Percentiles rank a stretch among this genome's conserved stretches.
Evolutionary conservation across 352 stramenopile genomes (phyloP).

Genomic region (Pythium sp.): DNA sequence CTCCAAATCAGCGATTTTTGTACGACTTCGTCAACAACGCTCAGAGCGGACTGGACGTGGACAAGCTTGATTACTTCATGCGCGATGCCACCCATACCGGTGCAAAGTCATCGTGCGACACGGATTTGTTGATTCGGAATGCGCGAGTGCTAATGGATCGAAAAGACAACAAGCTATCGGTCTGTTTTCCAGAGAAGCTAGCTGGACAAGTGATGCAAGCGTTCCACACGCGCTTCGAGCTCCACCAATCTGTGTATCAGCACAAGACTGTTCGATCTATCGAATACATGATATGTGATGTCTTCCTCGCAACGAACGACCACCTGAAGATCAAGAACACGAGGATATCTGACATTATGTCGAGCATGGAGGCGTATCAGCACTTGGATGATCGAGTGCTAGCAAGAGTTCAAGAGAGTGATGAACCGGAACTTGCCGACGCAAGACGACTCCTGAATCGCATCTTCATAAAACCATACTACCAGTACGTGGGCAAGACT

Average conservation of each 20-base stretch:
- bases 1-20: slow-evolving; percentile 55
- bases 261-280: slow-evolving; percentile 79
- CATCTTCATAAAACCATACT: slow-evolving; percentile 70
- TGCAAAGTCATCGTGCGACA: slow-evolving; percentile 71
- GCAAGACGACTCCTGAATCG: slow-evolving; percentile 55
- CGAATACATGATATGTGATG: slow-evolving; percentile 89
- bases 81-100: slow-evolving; percentile 78
- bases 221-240: slow-evolving; percentile 83
- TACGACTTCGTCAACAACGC: slow-evolving; percentile 91
- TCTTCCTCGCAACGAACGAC: slow-evolving; percentile 66
- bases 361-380: slow-evolving; percentile 70
- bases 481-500: slow-evolving; percentile 75
- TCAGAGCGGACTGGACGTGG: slow-evolving; percentile 81
- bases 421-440: slow-evolving; percentile 38
- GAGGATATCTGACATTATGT: slow-evolving; percentile 66
- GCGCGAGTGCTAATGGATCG: slow-evolving; percentile 65
- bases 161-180: slow-evolving; percentile 40
- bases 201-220: slow-evolving; percentile 84
- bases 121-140: slow-evolving; percentile 70
- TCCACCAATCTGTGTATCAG: slow-evolving; percentile 88
- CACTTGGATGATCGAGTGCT: slow-evolving; percentile 83
- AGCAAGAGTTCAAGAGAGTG: slow-evolving; percentile 69
- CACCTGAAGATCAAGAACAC: slow-evolving; percentile 56
- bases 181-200: slow-evolving; percentile 89
- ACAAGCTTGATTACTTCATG: slow-evolving; percentile 92